Conservation (phyloP, 306 rosid species). For the Cotoneaster glaucophyllus region DNA sequence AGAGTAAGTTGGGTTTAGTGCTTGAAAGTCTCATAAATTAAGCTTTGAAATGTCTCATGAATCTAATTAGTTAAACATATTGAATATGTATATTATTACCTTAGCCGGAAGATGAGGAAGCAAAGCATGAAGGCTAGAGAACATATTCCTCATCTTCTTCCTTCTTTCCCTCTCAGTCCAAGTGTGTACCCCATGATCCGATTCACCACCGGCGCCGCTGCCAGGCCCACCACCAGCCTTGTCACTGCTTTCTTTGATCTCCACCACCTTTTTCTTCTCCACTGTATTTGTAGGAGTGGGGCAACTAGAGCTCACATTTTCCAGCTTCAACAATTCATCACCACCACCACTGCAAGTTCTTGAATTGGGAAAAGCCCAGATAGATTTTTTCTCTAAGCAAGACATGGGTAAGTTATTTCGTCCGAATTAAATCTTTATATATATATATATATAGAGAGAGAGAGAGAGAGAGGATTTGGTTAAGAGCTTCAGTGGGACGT, state of each 20-base stretch:
- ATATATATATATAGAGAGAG: no score
- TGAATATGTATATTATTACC: constrained; percentile 23
- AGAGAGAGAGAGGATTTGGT: not conserved
- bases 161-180: constrained; percentile 69
- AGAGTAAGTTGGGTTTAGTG: no score
- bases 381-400: not conserved
- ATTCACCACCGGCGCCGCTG: not conserved
- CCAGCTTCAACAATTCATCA: not conserved
- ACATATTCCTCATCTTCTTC: constrained; percentile 70
- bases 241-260: not conserved
- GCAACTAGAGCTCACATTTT: constrained; percentile 1
- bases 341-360: not conserved
- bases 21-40: no score
- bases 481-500: not conserved
- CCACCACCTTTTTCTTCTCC: not conserved
- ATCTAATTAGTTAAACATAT: not conserved
- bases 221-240: not conserved
- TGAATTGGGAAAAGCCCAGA: not conserved
- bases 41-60: no score
- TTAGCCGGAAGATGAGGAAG: constrained; percentile 62
- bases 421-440: not conserved
- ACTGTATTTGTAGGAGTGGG: not conserved
- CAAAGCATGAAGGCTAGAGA: constrained; percentile 50
- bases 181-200: constrained; percentile 41
- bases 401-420: not conserved